Base-by-base conservation (phyloP, 192 early-diverging fungal genomes). In the Coemansia sp. region DNA sequence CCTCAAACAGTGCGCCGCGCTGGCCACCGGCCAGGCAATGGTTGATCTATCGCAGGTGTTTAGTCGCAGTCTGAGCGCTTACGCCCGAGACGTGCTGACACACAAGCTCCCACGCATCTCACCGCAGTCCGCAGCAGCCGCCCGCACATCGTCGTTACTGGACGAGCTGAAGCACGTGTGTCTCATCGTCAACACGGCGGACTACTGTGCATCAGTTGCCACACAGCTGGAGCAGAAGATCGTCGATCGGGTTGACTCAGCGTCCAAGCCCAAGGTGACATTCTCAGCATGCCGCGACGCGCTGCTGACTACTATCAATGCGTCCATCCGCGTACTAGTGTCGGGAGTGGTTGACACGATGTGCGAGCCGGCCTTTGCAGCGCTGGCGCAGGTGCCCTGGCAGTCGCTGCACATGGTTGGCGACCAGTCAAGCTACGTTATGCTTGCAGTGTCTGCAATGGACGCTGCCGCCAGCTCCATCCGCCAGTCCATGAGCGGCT, bases 381-480 rank as follows among this genome's bases (percentile, higher is more conserved):
- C 83, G 22, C 94, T 99, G 92, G 69, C 88, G 5, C 87, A 89
- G 64, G 79, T 90, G 11, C 85, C 86, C 4, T 99, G 97, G 96
- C 88, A 84, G 6, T 86, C 85, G 0, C 66, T 98, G 56, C 90
- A 93, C 60, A 84, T 88, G 9, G 96, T 98, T 16, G 97, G 96
- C 11, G 97, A 99, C 77, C 97, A 99, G 74, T 95, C 93, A 0
- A 89, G 87, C 46, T 95, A 96, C 73, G 87, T 99, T 11, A 84
- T 87, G 5, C 64, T 85, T 64, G 85, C 94, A 11, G 88, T 89
- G 41, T 78, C 74, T 2, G 83, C 84, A 8, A 69, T 97, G 4
- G 77, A 76, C 19, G 68, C 82, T 0, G 84, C 84, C 50, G 82
- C 92, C 6, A 79, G 82, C 9, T 70, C 85, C 6, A 84, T 93